Evolutionary conservation across 768 basidiomycete species (phyloP).

Genomic region (Kwoniella mangroviensis): DNA sequence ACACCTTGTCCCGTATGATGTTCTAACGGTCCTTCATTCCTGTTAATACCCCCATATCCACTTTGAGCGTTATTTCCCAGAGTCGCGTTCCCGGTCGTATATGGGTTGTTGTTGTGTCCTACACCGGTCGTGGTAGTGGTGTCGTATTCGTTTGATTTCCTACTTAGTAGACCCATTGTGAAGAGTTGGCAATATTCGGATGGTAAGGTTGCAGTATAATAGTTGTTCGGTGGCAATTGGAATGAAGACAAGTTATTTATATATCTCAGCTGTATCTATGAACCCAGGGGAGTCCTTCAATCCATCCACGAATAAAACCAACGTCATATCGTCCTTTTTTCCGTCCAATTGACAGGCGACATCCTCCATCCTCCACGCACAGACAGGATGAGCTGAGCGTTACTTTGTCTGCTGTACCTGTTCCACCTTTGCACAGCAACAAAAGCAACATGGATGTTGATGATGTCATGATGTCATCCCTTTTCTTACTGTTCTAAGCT

Average conservation of each 20-base stretch:
- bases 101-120: slow-evolving; percentile 7
- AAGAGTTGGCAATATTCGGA: neutral
- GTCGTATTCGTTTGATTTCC: slow-evolving; percentile 13
- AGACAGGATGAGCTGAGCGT: neutral
- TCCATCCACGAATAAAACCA: no score
- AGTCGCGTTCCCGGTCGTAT: slow-evolving; percentile 10
- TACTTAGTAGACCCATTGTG: slow-evolving; percentile 14
- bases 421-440: neutral
- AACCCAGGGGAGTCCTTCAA: no score
- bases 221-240: neutral
- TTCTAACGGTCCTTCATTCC: slow-evolving; percentile 4
- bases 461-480: neutral
- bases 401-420: neutral
- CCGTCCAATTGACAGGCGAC: neutral
- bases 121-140: neutral
- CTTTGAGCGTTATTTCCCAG: neutral
- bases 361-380: neutral
- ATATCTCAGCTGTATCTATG: neutral
- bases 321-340: no score
- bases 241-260: neutral
- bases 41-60: slow-evolving; percentile 6
- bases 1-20: slow-evolving; percentile 7
- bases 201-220: neutral
- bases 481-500: no score
- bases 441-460: neutral